phyloP scores from a whole-genome alignment of 2,329 filamentous ascomycete species.

The Mollisia scopiformis region DNA sequence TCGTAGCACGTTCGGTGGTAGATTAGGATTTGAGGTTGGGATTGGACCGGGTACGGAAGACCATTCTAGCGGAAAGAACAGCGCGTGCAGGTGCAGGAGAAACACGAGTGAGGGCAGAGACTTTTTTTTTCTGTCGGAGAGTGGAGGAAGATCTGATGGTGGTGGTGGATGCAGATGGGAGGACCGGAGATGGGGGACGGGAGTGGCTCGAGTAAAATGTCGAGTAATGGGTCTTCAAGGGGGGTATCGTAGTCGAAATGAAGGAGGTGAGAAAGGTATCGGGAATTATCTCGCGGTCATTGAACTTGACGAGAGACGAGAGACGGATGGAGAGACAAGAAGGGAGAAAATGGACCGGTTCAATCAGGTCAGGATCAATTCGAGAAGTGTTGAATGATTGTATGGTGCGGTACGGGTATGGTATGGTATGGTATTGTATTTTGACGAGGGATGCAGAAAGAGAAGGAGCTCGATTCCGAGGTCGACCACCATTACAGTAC shows the following conservation, averaged over 20 bases:
- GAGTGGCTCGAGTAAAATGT: background rate
- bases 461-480: background rate
- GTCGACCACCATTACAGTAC: too few species aligned
- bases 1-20: slow-evolving; percentile 1
- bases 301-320: background rate
- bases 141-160: too few species aligned
- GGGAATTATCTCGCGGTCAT: too few species aligned
- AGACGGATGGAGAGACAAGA: background rate
- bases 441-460: too few species aligned
- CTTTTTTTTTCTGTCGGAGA: too few species aligned
- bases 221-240: too few species aligned
- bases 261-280: background rate
- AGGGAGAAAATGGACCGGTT: background rate
- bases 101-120: background rate
- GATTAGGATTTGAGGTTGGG: slow-evolving; percentile 10
- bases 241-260: background rate
- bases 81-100: background rate
- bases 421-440: too few species aligned
- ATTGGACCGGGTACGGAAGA: slow-evolving; percentile 2
- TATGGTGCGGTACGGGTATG: too few species aligned
- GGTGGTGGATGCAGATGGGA: too few species aligned
- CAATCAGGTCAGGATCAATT: background rate
- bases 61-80: background rate
- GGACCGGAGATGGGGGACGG: background rate
- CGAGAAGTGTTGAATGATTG: background rate